A percentile compares a stretch with the other conserved stretches of the same genome.
Evolutionary conservation across 129 eudicot species (phyloP).

Genomic region (Centaurea solstitialis): DNA sequence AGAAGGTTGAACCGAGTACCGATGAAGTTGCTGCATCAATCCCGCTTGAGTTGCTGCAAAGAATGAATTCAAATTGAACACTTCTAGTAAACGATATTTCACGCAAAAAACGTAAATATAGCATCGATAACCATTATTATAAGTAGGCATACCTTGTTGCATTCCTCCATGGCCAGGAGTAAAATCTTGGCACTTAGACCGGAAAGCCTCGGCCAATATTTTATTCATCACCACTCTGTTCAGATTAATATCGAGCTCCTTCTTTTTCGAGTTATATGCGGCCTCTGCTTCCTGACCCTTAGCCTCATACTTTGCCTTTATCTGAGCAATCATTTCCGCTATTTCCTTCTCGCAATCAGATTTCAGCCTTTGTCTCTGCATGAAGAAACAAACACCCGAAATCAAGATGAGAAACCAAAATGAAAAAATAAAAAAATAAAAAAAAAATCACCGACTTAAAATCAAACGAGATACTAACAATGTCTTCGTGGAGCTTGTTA

Average conservation of each 20-base stretch:
- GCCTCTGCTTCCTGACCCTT: conserved; percentile 54
- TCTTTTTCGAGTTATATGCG: conserved; percentile 45
- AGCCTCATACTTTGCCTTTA: conserved; percentile 49
- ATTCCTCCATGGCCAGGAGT: conserved; percentile 32
- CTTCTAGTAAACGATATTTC: neutral
- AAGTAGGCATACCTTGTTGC: conserved; percentile 47
- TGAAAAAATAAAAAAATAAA: no score
- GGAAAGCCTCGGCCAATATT: conserved; percentile 62
- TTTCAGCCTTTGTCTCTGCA: conserved; percentile 59
- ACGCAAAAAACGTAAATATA: neutral
- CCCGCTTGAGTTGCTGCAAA: conserved; percentile 49
- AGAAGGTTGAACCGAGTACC: conserved; percentile 2
- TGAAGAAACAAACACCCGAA: conserved; percentile 14
- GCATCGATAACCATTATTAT: neutral
- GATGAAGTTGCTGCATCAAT: conserved; percentile 38
- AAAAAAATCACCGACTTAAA: neutral
- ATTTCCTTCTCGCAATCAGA: conserved; percentile 73
- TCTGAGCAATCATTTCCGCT: conserved; percentile 55
- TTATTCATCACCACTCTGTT: conserved; percentile 51
- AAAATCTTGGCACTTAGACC: conserved; percentile 61
- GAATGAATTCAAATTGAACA: neutral
- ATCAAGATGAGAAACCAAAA: neutral
- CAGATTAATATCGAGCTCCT: conserved; percentile 53
- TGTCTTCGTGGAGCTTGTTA: conserved; percentile 41
- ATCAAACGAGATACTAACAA: conserved; percentile 42